Evolutionary conservation across 106 monocot species (phyloP).

Genomic region (Dendrobium officinale): DNA sequence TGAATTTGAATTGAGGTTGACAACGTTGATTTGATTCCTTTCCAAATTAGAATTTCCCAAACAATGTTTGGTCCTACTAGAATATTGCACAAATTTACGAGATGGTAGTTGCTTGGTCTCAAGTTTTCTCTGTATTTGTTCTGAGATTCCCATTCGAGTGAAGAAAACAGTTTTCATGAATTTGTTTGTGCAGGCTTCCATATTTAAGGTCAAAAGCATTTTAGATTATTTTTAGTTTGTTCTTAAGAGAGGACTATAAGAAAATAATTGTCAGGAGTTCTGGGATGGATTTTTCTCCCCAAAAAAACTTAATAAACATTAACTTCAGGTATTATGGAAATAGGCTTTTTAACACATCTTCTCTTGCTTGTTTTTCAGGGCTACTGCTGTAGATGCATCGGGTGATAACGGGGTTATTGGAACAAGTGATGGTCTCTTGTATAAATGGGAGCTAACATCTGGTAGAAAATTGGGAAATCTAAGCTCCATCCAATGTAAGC

Average conservation of each 20-base stretch:
- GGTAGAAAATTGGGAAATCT: conserved; percentile 33
- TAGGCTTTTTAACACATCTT: neutral
- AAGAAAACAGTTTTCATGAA: neutral
- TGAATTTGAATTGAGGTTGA: neutral
- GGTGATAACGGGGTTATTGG: conserved; percentile 40
- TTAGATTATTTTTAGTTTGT: neutral
- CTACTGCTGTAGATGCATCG: conserved; percentile 25
- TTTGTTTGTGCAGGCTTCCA: neutral
- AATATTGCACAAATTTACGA: neutral
- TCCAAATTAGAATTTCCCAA: neutral
- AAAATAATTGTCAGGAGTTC: neutral
- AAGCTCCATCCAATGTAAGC: conserved; percentile 46
- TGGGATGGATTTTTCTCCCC: neutral
- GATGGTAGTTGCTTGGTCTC: neutral
- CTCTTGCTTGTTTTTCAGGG: conserved; percentile 31
- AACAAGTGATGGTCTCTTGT: conserved; percentile 52
- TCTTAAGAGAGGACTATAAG: neutral
- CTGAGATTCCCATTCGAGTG: neutral
- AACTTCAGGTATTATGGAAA: neutral
- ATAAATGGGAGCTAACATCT: conserved; percentile 51
- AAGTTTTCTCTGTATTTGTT: neutral
- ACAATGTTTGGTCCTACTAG: neutral
- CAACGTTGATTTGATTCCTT: neutral
- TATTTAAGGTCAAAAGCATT: neutral
- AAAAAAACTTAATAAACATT: neutral